Conservation (phyloP, 2,329 filamentous ascomycete species). For the Exophiala oligosperma region DNA sequence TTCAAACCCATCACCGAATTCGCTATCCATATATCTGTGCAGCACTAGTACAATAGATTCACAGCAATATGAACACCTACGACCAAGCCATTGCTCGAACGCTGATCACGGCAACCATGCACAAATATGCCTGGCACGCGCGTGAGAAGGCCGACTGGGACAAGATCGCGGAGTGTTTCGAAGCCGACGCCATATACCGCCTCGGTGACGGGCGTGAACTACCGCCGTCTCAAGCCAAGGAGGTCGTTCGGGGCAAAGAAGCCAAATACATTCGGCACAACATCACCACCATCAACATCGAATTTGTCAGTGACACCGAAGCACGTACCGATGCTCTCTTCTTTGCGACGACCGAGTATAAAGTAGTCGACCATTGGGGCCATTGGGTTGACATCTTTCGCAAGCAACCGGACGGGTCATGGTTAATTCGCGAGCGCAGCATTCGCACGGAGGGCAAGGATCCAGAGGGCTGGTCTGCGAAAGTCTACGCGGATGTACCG, state of each 20-base stretch:
- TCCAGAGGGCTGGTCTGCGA: constrained; percentile 6
- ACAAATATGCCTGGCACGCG: constrained; percentile 4
- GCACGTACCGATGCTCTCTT: constrained; percentile 3
- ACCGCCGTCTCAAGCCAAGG: background rate
- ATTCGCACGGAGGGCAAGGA: constrained; percentile 5
- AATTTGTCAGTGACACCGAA: background rate
- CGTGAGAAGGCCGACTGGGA: background rate
- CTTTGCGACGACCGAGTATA: background rate
- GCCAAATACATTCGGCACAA: constrained; percentile 7
- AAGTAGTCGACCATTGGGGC: constrained; percentile 6
- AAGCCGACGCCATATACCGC: background rate
- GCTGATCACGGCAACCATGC: background rate
- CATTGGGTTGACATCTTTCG: constrained; percentile 6
- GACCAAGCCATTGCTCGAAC: too few species aligned
- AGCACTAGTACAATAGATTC: too few species aligned
- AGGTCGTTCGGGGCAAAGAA: constrained; percentile 1
- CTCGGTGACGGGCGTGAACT: constrained; percentile 2
- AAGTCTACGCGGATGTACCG: too few species aligned
- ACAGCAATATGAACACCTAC: too few species aligned
- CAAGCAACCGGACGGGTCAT: background rate
- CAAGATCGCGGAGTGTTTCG: background rate
- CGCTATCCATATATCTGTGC: too few species aligned
- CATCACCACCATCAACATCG: constrained; percentile 10
- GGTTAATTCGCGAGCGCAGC: constrained; percentile 4
- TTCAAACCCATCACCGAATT: too few species aligned